phyloP scores from a whole-genome alignment of 352 stramenopile species.

The Phytophthora tubulina region DNA sequence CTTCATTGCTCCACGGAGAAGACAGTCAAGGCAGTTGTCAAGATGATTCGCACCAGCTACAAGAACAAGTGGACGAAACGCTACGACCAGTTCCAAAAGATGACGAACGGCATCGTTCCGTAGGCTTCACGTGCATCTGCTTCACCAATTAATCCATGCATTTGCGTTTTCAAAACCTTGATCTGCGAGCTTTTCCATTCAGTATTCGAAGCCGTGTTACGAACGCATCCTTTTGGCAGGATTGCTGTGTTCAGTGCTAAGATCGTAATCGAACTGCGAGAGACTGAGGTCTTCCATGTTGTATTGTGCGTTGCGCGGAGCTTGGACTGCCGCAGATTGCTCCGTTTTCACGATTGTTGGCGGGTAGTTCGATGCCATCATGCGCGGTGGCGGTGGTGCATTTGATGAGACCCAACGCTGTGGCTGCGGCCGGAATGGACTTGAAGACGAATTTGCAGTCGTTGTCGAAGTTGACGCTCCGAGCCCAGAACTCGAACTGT shows the following conservation, averaged over 20 bases:
- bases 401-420: slow-evolving; percentile 44
- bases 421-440: slow-evolving; percentile 31
- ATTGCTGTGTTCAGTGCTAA: slow-evolving; percentile 35
- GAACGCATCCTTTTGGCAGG: slow-evolving; percentile 56
- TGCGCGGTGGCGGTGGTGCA: slow-evolving; percentile 58
- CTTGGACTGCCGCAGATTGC: slow-evolving; percentile 14
- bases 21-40: slow-evolving; percentile 79
- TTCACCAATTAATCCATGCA: slow-evolving; percentile 30
- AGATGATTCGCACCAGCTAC: slow-evolving; percentile 93
- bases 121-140: slow-evolving; percentile 33
- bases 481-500: slow-evolving; percentile 18
- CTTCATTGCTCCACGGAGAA: slow-evolving; percentile 65
- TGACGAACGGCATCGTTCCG: slow-evolving; percentile 89
- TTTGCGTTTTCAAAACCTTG: slow-evolving; percentile 20
- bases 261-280: slow-evolving; percentile 89
- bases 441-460: slow-evolving; percentile 25
- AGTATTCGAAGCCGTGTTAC: slow-evolving; percentile 15
- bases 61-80: slow-evolving; percentile 93
- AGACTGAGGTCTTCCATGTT: slow-evolving; percentile 86
- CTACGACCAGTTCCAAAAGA: slow-evolving; percentile 96
- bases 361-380: slow-evolving; percentile 38
- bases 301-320: slow-evolving; percentile 47
- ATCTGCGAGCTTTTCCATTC: not conserved
- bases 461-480: slow-evolving; percentile 1
- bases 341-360: slow-evolving; percentile 41